Conservation (phyloP, 257 asterid genomes). For the Nyctanthes arbortristis region DNA sequence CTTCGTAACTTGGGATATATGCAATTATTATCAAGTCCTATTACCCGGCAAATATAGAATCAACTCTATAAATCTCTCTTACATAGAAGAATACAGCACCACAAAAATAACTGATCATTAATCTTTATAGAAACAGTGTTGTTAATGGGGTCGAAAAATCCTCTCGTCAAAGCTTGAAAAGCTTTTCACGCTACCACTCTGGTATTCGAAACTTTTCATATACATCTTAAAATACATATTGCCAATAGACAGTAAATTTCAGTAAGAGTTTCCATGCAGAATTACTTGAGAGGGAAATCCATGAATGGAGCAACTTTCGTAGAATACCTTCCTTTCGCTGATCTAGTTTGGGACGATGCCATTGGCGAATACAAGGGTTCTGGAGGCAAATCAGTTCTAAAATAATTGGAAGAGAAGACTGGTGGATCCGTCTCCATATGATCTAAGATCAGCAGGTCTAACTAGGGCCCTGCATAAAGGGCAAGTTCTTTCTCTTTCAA, state of each 20-base stretch:
- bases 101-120: conserved; percentile 10
- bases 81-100: conserved; percentile 19
- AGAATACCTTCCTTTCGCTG: not conserved
- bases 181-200: not conserved
- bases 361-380: not conserved
- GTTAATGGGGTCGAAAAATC: not conserved
- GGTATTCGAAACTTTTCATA: not conserved
- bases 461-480: conserved; percentile 58
- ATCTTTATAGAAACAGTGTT: conserved; percentile 9
- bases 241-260: not conserved
- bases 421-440: conserved; percentile 57
- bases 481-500: conserved; percentile 57
- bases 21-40: no score
- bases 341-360: not conserved
- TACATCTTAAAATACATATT: conserved; percentile 13
- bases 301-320: not conserved
- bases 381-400: conserved; percentile 8
- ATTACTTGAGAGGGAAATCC: not conserved
- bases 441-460: conserved; percentile 50
- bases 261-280: conserved; percentile 1
- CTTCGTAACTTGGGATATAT: no score
- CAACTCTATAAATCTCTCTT: conserved; percentile 20
- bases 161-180: not conserved
- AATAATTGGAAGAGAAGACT: conserved; percentile 49
- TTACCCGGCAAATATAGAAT: not conserved